Conservation (phyloP, 1,284 basidiomycete genomes). For the Kwoniella shivajii region DNA sequence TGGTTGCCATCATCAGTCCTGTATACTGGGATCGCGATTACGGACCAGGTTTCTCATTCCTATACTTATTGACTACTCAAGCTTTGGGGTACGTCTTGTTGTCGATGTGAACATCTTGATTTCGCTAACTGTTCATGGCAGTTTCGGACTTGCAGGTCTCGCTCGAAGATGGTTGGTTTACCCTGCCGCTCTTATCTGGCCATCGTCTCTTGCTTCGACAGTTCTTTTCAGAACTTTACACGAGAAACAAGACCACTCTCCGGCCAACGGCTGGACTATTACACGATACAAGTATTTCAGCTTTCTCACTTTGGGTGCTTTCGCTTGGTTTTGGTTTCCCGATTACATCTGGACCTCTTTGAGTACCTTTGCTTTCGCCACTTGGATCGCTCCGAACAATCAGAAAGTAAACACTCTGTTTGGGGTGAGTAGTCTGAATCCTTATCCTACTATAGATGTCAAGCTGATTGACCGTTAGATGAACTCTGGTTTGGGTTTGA, state of each 20-base stretch:
- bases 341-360: constrained; percentile 66
- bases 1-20: constrained; percentile 50
- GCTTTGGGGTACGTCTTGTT: constrained; percentile 41
- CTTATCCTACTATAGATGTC: background rate
- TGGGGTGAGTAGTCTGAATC: constrained; percentile 15
- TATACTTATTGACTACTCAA: constrained; percentile 54
- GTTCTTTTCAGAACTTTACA: constrained; percentile 54
- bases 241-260: constrained; percentile 57
- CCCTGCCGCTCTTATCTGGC: constrained; percentile 56
- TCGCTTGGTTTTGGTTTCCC: constrained; percentile 83
- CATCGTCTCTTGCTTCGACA: constrained; percentile 54
- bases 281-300: constrained; percentile 67
- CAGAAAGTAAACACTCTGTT: constrained; percentile 59
- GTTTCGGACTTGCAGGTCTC: constrained; percentile 56
- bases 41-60: constrained; percentile 50
- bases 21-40: constrained; percentile 46
- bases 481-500: constrained; percentile 54
- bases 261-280: constrained; percentile 54
- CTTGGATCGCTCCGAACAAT: constrained; percentile 90
- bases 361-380: constrained; percentile 69
- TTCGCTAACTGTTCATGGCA: no score
- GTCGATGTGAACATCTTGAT: background rate
- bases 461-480: constrained; percentile 15
- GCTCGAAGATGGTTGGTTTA: constrained; percentile 31
- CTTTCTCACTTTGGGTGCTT: constrained; percentile 63